Conservation (phyloP, 2,329 filamentous ascomycete genomes). For the Fusarium acutatum region DNA sequence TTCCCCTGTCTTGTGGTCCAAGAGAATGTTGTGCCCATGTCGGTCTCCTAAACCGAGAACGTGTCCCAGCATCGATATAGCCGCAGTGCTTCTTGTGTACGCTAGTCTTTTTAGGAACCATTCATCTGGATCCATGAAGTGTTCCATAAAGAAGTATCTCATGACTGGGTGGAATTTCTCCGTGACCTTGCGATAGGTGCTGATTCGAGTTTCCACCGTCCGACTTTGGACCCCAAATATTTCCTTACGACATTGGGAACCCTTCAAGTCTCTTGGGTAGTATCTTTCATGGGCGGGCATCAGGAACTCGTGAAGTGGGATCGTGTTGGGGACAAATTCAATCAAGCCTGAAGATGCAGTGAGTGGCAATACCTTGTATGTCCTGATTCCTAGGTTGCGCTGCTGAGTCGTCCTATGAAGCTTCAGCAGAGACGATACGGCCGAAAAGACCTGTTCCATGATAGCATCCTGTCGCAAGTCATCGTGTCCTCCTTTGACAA, state of each 20-base stretch:
- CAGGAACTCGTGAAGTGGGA: constrained; percentile 90
- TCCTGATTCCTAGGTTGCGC: constrained; percentile 87
- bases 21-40: constrained; percentile 95
- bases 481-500: constrained; percentile 95
- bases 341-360: constrained; percentile 89
- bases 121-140: constrained; percentile 91
- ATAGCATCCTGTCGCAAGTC: constrained; percentile 96
- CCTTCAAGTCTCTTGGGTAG: constrained; percentile 83
- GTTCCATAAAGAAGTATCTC: constrained; percentile 96
- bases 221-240: constrained; percentile 78
- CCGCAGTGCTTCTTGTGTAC: constrained; percentile 92
- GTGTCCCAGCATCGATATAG: constrained; percentile 94
- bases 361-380: constrained; percentile 95
- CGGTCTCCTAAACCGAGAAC: constrained; percentile 92
- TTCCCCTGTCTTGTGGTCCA: constrained; percentile 89
- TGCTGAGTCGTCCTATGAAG: constrained; percentile 88
- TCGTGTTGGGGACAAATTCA: constrained; percentile 94
- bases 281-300: constrained; percentile 90
- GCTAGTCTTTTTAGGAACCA: constrained; percentile 92
- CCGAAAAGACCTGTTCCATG: constrained; percentile 99
- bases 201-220: constrained; percentile 74
- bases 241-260: constrained; percentile 77
- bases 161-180: constrained; percentile 91
- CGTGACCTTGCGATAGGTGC: constrained; percentile 79
- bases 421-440: constrained; percentile 89